Evolutionary conservation across 345 rosid species (phyloP), one percentile per base, ranked within the genome.

Genomic region (Raphanus raphanistrum): DNA sequence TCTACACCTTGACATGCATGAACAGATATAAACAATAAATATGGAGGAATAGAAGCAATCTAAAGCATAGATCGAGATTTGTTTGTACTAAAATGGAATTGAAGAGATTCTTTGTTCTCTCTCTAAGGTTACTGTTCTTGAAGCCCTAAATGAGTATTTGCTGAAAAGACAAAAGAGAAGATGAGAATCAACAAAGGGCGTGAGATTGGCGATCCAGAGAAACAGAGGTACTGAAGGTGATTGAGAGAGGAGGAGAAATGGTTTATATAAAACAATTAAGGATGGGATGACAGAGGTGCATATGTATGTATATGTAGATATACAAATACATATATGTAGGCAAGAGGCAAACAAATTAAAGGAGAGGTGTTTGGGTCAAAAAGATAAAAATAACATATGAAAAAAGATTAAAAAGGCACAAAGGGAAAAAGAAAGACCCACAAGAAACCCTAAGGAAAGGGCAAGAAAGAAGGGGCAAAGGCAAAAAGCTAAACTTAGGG

Each of bases 361-460:
- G 69, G 79, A 80, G 73, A 64, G 29, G 71, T 76, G 78, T 52
- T 59, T 71, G 71, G 50, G 79, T 69, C 73, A 71, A 76, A 80
- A 80, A 75, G 76, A 57, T 29, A 35, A 71, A 71, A 68, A 61
- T 48, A 70, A 43, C 61, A n/a, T 52, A 63, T 54, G 73, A 77
- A 73, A 77, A 64, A 80, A 72, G 8, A 63, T 70, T 62, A 36
- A 72, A 74, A 66, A 26, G 63, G 72, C 54, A 66, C 63, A 64
- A 68, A 13, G 70, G 66, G 73, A 29, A 72, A 80, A 74, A 69
- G 60, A 63, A 76, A 79, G 82, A 74, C 86, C 86, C 85, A 71
- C 84, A 73, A 73, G 73, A 78, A 80, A 80, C 74, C 82, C 84
- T 73, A 81, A 75, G 73, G 84, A 83, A 83, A 77, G 70, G 90